Evolutionary conservation across 192 early-diverging fungal genomes (phyloP), one percentile per base, ranked within the genome.

Genomic region (Backusella liffmaniae): DNA sequence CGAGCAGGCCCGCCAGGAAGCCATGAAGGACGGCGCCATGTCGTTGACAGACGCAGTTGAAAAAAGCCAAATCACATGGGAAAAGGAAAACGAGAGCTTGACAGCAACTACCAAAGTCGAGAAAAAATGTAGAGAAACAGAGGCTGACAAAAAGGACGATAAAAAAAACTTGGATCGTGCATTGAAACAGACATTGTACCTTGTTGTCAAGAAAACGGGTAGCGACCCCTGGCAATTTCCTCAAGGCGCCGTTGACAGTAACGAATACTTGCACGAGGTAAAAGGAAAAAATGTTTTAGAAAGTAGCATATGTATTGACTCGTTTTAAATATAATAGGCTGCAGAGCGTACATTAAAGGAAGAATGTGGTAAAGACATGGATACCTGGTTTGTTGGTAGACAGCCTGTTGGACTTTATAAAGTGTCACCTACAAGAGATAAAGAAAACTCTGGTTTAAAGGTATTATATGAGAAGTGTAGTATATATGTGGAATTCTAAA

Each of bases 351-450:
- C 88, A 67, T 79, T 97, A 70, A 81, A 82, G 44, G 91, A 91
- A 39, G 84, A 84, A 46, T 94, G 93, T 80, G 96, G 95, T 66
- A 79, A 76, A 37, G 81, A 88, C 66, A 91, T 96, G 91, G 92
- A 94, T 75, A 85, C 90, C 18, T 97, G 94, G 94, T 88, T 93
- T 59, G 96, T 97, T 10, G 95, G 95, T n/a, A 81, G 87, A 69
- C 90, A 90, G 21, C 96, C 96, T 4, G 87, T 96, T 51, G 93
- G 93, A 8, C 90, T 94, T 76, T 84, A 89, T 73, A 81, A 84
- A 49, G 51, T 71, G 12, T 62, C 72, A 16, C 65, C 73, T 37
- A 46, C 67, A 36, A 72, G 76, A 68, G 41, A 75, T 4, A 77
- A 70, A 18, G 82, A 79, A n/a, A 56, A 81, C 39, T 87, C 84